These are phyloP conservation scores for Penicillium sclerotigenum DNA, from an alignment of 2,329 filamentous ascomycete genomes.

Conservation along the genomic window DNA sequence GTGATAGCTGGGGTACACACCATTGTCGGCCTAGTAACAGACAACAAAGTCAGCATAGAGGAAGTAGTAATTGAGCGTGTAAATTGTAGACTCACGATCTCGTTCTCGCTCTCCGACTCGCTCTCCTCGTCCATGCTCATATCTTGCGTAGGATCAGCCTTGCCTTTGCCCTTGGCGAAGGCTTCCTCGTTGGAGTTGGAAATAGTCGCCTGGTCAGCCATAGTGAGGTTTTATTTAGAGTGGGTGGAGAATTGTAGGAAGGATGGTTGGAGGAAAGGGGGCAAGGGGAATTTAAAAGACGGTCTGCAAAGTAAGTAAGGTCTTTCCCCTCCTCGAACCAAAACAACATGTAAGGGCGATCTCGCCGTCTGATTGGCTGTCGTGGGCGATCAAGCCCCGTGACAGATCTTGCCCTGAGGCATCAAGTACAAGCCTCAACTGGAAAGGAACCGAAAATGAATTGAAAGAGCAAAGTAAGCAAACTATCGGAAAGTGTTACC, in stretches of 20 bases:
- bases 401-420: conserved; percentile 19
- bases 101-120: conserved; percentile 58
- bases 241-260: conserved; percentile 17
- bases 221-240: conserved; percentile 21
- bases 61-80: not conserved
- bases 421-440: not conserved
- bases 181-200: conserved; percentile 41
- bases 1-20: conserved; percentile 10
- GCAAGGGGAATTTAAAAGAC: conserved; percentile 16
- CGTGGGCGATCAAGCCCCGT: conserved; percentile 9
- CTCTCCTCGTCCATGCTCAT: conserved; percentile 70
- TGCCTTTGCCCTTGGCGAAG: conserved; percentile 79
- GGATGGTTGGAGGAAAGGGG: conserved; percentile 19
- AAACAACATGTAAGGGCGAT: conserved; percentile 25
- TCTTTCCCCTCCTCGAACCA: conserved; percentile 20
- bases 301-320: conserved; percentile 27
- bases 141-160: conserved; percentile 60
- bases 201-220: conserved; percentile 38
- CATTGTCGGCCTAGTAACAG: conserved; percentile 25
- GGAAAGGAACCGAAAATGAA: not conserved
- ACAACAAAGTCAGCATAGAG: not conserved
- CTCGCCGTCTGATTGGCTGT: conserved; percentile 20
- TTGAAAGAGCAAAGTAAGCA: not conserved
- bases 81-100: conserved; percentile 32
- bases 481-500: no score